A percentile compares a stretch with the other conserved stretches of the same genome.
Evolutionary conservation across 768 basidiomycete genomes (phyloP).

Genomic region (Hygrocybe coccinea): DNA sequence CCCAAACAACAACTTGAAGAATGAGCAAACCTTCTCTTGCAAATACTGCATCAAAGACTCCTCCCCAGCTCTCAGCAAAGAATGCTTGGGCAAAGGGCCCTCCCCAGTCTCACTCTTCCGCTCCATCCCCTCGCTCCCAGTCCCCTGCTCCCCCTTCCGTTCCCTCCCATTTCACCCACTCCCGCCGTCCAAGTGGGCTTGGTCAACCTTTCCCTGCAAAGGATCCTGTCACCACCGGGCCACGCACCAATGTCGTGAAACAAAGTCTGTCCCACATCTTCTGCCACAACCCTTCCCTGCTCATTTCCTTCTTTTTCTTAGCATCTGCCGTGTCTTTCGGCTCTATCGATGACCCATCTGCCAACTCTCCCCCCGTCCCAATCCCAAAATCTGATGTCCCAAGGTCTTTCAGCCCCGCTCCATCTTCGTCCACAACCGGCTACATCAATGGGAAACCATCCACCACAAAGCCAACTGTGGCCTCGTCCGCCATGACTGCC

Average conservation of each 20-base stretch:
- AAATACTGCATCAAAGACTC: constrained; percentile 67
- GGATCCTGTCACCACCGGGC: constrained; percentile 75
- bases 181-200: constrained; percentile 73
- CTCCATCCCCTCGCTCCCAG: constrained; percentile 67
- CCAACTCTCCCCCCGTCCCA: constrained; percentile 82
- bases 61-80: constrained; percentile 67
- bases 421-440: constrained; percentile 42
- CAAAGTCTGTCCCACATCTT: constrained; percentile 45
- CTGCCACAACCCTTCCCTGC: constrained; percentile 11
- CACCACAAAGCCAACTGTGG: constrained; percentile 30
- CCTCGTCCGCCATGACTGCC: constrained; percentile 19
- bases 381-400: constrained; percentile 61
- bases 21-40: constrained; percentile 90
- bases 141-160: constrained; percentile 61
- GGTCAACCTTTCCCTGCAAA: constrained; percentile 66
- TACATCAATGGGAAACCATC: constrained; percentile 62
- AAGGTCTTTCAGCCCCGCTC: constrained; percentile 79
- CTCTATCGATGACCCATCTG: constrained; percentile 77
- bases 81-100: constrained; percentile 93
- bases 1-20: too few species aligned
- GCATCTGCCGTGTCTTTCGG: constrained; percentile 80
- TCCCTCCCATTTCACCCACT: constrained; percentile 53
- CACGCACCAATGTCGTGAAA: constrained; percentile 63
- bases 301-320: constrained; percentile 9
- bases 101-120: constrained; percentile 52